Evolutionary conservation across 495 filamentous ascomycete genomes (phyloP), one percentile per base, ranked within the genome.

Genomic region (Hypoxylon subgilvum): DNA sequence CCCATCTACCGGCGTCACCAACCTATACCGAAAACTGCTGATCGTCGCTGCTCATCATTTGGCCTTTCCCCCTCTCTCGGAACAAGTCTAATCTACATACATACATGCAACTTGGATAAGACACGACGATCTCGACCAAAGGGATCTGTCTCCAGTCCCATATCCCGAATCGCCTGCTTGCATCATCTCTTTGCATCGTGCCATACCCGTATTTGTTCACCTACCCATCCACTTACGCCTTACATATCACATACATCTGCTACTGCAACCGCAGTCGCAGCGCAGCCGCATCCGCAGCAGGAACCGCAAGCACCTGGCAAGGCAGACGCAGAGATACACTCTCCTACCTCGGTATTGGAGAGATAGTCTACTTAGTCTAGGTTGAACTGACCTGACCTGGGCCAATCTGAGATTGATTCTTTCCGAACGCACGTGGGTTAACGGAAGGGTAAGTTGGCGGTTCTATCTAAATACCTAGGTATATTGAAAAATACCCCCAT

Each of bases 401-500:
- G 17, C 55, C 61, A 64, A 55, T 55, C 47, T 34, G 16, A 46
- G 14, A 30, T 23, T 25, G 8, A 12, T 51, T 40, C 46, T 51
- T 46, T 41, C 45, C 34, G 32, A 42, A 36, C 23, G 45, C 40
- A 27, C 45, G 50, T 59, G 40, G 31, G 36, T 23, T 48, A 28
- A 58, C 53, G 32, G 54, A 64, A 48, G 53, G 54, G n/a, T n/a
- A n/a, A n/a, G n/a, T n/a, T n/a, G n/a, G n/a, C n/a, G n/a, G n/a
- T n/a, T n/a, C n/a, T n/a, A n/a, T n/a, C n/a, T 64, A 55, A 64
- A 49, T 64, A 39, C 36, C 36, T 45, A 13, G 53, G 10, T 22
- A 56, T 52, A 57, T 57, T 63, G 14, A 44, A 48, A 52, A 48
- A 52, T 57, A 40, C 60, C 60, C 54, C 54, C 44, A 64, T 47